Evolutionary conservation across 352 stramenopile genomes (phyloP).

Genomic region (Globisporangium mamillatum): DNA sequence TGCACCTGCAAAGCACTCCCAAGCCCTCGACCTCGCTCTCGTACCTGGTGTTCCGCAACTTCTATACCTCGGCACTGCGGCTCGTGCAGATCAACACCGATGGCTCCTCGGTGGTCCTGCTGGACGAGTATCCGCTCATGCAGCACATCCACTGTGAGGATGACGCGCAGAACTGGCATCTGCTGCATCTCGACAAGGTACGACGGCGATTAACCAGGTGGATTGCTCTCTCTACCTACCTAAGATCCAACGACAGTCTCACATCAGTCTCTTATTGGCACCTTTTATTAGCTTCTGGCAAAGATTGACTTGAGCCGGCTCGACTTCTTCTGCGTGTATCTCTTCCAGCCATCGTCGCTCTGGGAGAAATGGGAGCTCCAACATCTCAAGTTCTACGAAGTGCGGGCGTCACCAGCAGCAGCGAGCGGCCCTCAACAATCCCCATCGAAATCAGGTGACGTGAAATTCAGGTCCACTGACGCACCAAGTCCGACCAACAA

Average conservation of each 20-base stretch:
- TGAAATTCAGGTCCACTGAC: background rate
- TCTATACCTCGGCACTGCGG: conserved; percentile 52
- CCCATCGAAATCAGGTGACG: background rate
- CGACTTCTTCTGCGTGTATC: conserved; percentile 48
- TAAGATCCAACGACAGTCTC: background rate
- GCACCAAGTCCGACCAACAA: background rate
- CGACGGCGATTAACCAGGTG: too few species aligned
- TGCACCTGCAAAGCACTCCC: conserved; percentile 29
- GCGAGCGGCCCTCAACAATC: background rate
- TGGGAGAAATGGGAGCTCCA: conserved; percentile 64
- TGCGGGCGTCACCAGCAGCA: background rate
- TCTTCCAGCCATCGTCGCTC: conserved; percentile 53
- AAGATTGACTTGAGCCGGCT: conserved; percentile 32
- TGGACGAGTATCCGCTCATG: conserved; percentile 50
- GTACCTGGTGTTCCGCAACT: conserved; percentile 64
- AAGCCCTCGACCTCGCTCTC: conserved; percentile 12
- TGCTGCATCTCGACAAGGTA: conserved; percentile 54
- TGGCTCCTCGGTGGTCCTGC: conserved; percentile 36
- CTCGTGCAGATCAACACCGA: conserved; percentile 52
- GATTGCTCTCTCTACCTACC: background rate
- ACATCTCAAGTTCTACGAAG: conserved; percentile 43
- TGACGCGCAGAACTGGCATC: conserved; percentile 69
- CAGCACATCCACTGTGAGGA: conserved; percentile 56
- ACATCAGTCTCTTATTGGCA: background rate
- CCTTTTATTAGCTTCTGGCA: background rate